Conservation (phyloP, 305 asterid genomes). For the Coffea humblotiana region DNA sequence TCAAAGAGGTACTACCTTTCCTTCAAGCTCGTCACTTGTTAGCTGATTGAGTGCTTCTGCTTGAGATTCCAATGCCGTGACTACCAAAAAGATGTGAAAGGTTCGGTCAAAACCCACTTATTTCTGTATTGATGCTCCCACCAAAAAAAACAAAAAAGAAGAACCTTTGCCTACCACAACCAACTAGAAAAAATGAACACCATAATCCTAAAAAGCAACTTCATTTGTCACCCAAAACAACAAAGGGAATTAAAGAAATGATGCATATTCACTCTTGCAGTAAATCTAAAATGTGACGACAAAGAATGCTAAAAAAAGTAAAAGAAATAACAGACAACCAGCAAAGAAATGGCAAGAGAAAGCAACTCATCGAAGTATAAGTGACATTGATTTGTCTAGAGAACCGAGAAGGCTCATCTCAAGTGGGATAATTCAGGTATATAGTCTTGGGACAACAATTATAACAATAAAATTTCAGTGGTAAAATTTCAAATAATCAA, state of each 20-base stretch:
- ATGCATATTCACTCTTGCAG: background rate
- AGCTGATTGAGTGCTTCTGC: constrained; percentile 90
- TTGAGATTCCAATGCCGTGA: constrained; percentile 91
- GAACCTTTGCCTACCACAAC: background rate
- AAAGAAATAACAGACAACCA: background rate
- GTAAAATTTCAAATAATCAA: background rate
- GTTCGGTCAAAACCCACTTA: constrained; percentile 20
- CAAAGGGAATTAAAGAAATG: background rate
- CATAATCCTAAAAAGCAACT: background rate
- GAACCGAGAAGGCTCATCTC: background rate
- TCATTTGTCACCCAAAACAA: background rate
- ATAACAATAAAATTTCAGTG: too few relatives aligned
- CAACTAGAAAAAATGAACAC: background rate
- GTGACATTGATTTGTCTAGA: background rate
- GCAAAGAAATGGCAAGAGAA: background rate
- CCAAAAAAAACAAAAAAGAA: background rate
- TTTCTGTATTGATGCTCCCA: background rate
- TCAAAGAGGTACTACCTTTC: constrained; percentile 58
- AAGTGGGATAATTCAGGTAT: background rate
- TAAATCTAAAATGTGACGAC: background rate
- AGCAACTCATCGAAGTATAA: background rate
- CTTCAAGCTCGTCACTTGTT: constrained; percentile 85
- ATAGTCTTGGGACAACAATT: background rate
- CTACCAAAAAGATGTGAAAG: constrained; percentile 36
- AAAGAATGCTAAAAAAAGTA: background rate